Evolutionary conservation across 805 yeast species (phyloP).

Genomic region (Metschnikowia hibisci): DNA sequence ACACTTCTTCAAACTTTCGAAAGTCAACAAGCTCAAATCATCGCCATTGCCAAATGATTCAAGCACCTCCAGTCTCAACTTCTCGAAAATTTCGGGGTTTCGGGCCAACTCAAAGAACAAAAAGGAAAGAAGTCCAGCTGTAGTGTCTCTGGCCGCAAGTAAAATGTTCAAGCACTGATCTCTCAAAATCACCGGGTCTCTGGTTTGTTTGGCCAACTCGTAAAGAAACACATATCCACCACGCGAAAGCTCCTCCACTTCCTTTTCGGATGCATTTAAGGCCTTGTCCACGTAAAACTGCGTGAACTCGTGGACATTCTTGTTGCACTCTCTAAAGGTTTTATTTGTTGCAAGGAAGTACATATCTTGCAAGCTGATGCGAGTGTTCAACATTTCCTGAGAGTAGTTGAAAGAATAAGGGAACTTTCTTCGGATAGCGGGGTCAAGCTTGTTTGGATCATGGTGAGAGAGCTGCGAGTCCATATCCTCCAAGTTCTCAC

Average conservation of each 20-base stretch:
- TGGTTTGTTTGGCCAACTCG: slow-evolving; percentile 47
- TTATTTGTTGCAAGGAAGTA: slow-evolving; percentile 11
- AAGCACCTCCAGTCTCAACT: slow-evolving; percentile 36
- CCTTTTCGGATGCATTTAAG: slow-evolving; percentile 28
- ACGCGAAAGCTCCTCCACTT: slow-evolving; percentile 27
- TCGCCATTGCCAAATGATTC: slow-evolving; percentile 32
- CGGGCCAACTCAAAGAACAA: slow-evolving; percentile 43
- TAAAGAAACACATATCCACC: slow-evolving; percentile 45
- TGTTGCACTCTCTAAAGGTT: slow-evolving; percentile 14
- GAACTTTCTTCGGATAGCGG: slow-evolving; percentile 9
- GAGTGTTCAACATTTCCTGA: slow-evolving; percentile 11
- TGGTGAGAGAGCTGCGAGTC: not conserved
- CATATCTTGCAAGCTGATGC: slow-evolving; percentile 14
- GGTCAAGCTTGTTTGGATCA: slow-evolving; percentile 7
- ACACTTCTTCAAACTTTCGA: slow-evolving; percentile 48
- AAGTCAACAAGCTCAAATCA: slow-evolving; percentile 37
- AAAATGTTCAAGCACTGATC: slow-evolving; percentile 50
- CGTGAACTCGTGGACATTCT: slow-evolving; percentile 14
- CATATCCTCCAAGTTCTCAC: slow-evolving; percentile 10
- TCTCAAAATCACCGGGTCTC: slow-evolving; percentile 43
- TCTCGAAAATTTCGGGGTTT: slow-evolving; percentile 34
- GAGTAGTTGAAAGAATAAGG: slow-evolving; percentile 16
- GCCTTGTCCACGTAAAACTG: slow-evolving; percentile 39
- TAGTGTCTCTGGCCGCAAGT: slow-evolving; percentile 54
- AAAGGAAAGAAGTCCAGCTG: slow-evolving; percentile 49